Conservation (phyloP, 306 rosid genomes). For the Bauhinia variegata region DNA sequence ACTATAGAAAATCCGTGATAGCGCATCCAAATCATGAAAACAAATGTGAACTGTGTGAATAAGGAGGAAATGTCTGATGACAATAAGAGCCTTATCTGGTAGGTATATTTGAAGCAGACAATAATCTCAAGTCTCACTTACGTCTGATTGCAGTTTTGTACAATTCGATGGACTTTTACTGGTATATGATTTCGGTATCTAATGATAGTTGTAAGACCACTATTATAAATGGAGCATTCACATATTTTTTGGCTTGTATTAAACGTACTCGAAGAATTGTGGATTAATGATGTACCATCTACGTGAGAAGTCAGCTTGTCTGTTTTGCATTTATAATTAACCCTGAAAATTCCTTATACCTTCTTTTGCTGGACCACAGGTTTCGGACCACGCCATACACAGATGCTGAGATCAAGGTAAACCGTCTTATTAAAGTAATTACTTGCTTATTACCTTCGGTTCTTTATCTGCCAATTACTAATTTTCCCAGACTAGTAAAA, state of each 20-base stretch:
- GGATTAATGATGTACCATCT: slow-evolving; percentile 1
- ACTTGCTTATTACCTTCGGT: slow-evolving; percentile 22
- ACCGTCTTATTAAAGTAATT: slow-evolving; percentile 13
- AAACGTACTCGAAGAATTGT: slow-evolving; percentile 13
- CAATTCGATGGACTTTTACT: not conserved
- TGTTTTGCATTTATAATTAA: slow-evolving; percentile 26
- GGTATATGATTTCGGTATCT: slow-evolving; percentile 8
- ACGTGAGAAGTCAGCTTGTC: slow-evolving; percentile 18
- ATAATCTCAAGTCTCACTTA: slow-evolving; percentile 2
- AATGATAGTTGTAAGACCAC: slow-evolving; percentile 17
- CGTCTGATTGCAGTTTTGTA: not conserved
- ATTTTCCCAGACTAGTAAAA: slow-evolving; percentile 16
- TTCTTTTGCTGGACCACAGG: slow-evolving; percentile 55
- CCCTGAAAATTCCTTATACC: slow-evolving; percentile 1
- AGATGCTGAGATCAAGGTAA: slow-evolving; percentile 91
- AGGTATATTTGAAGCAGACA: slow-evolving; percentile 10
- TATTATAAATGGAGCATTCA: not conserved
- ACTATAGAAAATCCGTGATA: slow-evolving; percentile 13
- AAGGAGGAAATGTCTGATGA: slow-evolving; percentile 28
- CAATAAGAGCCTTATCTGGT: slow-evolving; percentile 14
- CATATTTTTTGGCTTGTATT: slow-evolving; percentile 6
- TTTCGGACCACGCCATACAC: slow-evolving; percentile 77
- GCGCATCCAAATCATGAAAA: not conserved
- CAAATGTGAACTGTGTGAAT: slow-evolving; percentile 20
- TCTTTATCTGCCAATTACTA: slow-evolving; percentile 24